phyloP scores from a whole-genome alignment of 768 basidiomycete genomes.

The Ramaria sp. region DNA sequence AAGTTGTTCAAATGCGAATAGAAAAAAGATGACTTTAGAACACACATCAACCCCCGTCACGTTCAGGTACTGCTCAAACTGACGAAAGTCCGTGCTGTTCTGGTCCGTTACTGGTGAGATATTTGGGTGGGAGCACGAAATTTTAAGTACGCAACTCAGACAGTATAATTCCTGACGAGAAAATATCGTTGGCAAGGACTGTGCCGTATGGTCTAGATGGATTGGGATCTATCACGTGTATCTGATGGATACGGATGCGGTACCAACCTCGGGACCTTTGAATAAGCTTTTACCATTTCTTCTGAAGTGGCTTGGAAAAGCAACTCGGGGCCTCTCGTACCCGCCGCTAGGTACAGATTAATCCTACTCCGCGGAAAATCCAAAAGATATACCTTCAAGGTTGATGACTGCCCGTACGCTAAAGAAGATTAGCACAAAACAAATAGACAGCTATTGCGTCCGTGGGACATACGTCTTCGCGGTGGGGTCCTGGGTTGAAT shows the following conservation, averaged over 20 bases:
- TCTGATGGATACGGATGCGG: not conserved
- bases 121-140: not conserved
- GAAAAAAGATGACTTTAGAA: not conserved
- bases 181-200: slow-evolving; percentile 84
- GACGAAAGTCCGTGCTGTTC: slow-evolving; percentile 84
- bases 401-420: slow-evolving; percentile 84
- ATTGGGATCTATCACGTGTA: not conserved
- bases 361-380: not conserved
- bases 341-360: slow-evolving; percentile 47
- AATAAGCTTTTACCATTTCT: slow-evolving; percentile 89
- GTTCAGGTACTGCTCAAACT: slow-evolving; percentile 83
- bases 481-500: slow-evolving; percentile 78
- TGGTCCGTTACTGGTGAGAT: slow-evolving; percentile 4
- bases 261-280: slow-evolving; percentile 63
- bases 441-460: too few species aligned
- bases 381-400: slow-evolving; percentile 54
- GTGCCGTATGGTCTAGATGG: slow-evolving; percentile 68
- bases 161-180: slow-evolving; percentile 80
- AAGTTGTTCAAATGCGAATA: not conserved
- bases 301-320: slow-evolving; percentile 94
- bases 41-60: slow-evolving; percentile 85
- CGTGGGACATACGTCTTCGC: slow-evolving; percentile 47
- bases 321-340: slow-evolving; percentile 76
- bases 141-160: slow-evolving; percentile 55
- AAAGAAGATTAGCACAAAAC: not conserved